Evolutionary conservation across 2,329 filamentous ascomycete species (phyloP).

Genomic region (Penicillium sclerotigenum): DNA sequence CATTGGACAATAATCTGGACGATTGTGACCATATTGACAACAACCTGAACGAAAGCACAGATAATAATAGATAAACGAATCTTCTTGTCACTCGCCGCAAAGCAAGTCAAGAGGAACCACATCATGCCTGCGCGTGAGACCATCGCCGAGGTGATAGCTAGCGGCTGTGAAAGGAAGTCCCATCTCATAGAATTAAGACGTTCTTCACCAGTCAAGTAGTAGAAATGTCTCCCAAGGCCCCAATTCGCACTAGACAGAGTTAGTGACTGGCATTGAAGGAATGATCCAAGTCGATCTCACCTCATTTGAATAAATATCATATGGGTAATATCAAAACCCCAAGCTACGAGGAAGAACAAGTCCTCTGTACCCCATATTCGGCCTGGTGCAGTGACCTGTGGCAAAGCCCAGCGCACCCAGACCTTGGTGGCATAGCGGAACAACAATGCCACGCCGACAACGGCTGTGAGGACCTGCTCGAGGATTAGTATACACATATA

Average conservation of each 20-base stretch:
- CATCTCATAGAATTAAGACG: conserved; percentile 29
- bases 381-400: conserved; percentile 31
- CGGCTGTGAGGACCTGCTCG: conserved; percentile 19
- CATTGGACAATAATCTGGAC: conserved; percentile 38
- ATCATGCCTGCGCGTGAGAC: conserved; percentile 38
- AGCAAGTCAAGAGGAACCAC: conserved; percentile 38
- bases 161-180: conserved; percentile 22
- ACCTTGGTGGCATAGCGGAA: conserved; percentile 28
- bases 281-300: conserved; percentile 13
- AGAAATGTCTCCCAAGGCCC: conserved; percentile 36
- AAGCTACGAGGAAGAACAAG: conserved; percentile 30
- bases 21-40: conserved; percentile 34
- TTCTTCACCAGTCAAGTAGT: conserved; percentile 26
- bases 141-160: conserved; percentile 34
- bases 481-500: neutral
- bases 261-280: neutral
- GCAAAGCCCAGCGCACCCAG: conserved; percentile 34
- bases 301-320: conserved; percentile 34
- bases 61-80: conserved; percentile 32
- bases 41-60: conserved; percentile 33
- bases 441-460: conserved; percentile 20
- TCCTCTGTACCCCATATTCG: conserved; percentile 37
- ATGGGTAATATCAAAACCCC: conserved; percentile 32
- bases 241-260: conserved; percentile 23
- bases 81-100: conserved; percentile 29